Base-by-base conservation (phyloP, 805 yeast species). In the Kuraishia cidri region DNA sequence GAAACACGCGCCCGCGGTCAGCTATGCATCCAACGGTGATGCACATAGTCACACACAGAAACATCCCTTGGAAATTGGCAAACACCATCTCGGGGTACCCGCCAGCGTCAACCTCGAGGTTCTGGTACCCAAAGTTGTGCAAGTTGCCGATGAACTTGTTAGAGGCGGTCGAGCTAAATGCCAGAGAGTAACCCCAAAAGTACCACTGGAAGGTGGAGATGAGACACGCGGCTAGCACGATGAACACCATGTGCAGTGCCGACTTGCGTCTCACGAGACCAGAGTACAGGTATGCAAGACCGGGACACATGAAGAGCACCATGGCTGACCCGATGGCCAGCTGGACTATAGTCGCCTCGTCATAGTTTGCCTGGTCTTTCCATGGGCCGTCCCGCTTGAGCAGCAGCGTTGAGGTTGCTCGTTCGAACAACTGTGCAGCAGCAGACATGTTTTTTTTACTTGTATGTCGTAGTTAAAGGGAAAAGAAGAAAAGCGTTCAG, bases 111-210 rank as follows among this genome's bases (percentile, higher is more conserved):
- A 78, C 67, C 48, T 77, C 63, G 9, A 86, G 74, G 51, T 82
- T 69, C 50, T 81, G 71, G 49, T 85, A 75, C 4, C 95, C 97
- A 56, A 88, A 84, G 29, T 77, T 69, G 45, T 77, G 78, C 45
- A 90, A 58, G 54, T 90, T 79, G 5, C 98, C 98, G 45, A 90
- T 90, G 54, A 79, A 92, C 28, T 79, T 75, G 56, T 88, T 87
- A 22, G 79, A 62, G 2, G 95, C 86, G 0, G 82, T 71, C n/a
- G 67, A 46, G 0, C 90, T 75, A 48, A 92, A 87, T 4, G 97
- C 94, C 27, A 90, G 59, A 0, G 96, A 85, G 53, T 85, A 88
- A n/a, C 96, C 97, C 96, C 97, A 92, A 52, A 90, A 86, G 56
- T 87, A 90, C 97, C 97, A 90, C 52, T 87, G 95, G 50, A 87